Base-by-base conservation (phyloP, 805 yeast genomes). In the Yamadazyma akitaensis region DNA sequence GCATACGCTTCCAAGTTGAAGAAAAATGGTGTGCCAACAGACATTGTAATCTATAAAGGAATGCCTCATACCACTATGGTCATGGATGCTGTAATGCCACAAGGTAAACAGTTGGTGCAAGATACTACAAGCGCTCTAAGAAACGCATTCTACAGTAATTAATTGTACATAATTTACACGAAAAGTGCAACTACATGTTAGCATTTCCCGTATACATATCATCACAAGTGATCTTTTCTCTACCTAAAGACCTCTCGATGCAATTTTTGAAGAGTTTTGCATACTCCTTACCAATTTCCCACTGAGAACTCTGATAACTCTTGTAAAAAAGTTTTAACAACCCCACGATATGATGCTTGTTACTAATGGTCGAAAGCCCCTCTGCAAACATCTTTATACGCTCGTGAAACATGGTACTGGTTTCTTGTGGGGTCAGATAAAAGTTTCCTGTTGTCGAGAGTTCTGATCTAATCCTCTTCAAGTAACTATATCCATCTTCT, bases 211-310 rank as follows among this genome's bases (percentile, higher is more conserved):
- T 17, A 33, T 51, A 81, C 85, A 81, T 80, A 48, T 73, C 71
- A 42, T 73, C 75, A 55, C 82, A 73, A 3, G 76, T 67, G 2
- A 70, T 65, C 19, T 67, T 65, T n/a, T 61, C 51, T 42, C 73
- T 66, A 1, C 85, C 86, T 42, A 77, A 59, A 49, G 80, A 70
- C 53, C 88, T 64, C 43, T 74, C 76, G 26, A 73, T 70, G 60
- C 85, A 81, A 53, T 80, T 79, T 42, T 66, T 61, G 39, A 82
- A 63, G 48, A 83, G 62, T 44, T 72, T 71, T 1, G 82, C 73
- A 50, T 79, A 72, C 56, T 83, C 89, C 40, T 66, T 65, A 11
- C 82, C 82, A 43, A 82, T 64, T 40, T 79, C 79, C 81, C 84
- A 83, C 42, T 73, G 71, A 43, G 78, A 69, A 16, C 59, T 60